Base-by-base conservation (phyloP, 306 rosid species). In the Oxytropis ochrocephala region DNA sequence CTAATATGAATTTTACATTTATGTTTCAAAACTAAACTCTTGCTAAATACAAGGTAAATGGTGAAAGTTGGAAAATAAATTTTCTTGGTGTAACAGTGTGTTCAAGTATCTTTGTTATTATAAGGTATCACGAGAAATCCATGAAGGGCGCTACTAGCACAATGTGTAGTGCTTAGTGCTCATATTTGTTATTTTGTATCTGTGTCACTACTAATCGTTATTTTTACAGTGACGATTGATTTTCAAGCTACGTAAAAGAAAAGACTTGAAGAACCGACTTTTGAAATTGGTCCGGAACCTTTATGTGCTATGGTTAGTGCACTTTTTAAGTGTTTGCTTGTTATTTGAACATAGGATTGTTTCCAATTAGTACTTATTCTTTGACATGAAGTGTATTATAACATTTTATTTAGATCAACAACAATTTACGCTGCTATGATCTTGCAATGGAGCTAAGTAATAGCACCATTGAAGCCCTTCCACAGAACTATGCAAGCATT, bases 191-290 rank as follows among this genome's bases (percentile, higher is more conserved):
- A 54, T 51, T 48, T 18, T 57, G 56, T 41, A 35, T 75, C 52
- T 51, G 50, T 66, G 50, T 58, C 19, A 44, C 49, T 44, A 30
- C 30, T 33, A n/a, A n/a, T n/a, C 67, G 24, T 11, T 50, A 30
- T 73, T n/a, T 81, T 54, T 62, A 62, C 80, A 94, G 98, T 94
- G 29, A 94, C 90, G 98, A 90, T 86, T 79, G 97, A 94, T 83
- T 94, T 88, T 87, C 98, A 94, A 94, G 89, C 88, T 11, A 95
- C 97, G 42, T 96, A 94, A 89, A 88, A 89, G 83, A 56, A 80
- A 84, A 85, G 96, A 78, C 87, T 94, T 54, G 84, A 80, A 77
- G 98, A 90, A 76, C 96, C 98, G 58, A 96, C 97, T n/a, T n/a
- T n/a, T n/a, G n/a, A n/a, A n/a, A n/a, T n/a, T n/a, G n/a, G n/a